Evolutionary conservation across 805 yeast genomes (phyloP), one percentile per base, ranked within the genome.

Genomic region (Scheffersomyces amazonensis): DNA sequence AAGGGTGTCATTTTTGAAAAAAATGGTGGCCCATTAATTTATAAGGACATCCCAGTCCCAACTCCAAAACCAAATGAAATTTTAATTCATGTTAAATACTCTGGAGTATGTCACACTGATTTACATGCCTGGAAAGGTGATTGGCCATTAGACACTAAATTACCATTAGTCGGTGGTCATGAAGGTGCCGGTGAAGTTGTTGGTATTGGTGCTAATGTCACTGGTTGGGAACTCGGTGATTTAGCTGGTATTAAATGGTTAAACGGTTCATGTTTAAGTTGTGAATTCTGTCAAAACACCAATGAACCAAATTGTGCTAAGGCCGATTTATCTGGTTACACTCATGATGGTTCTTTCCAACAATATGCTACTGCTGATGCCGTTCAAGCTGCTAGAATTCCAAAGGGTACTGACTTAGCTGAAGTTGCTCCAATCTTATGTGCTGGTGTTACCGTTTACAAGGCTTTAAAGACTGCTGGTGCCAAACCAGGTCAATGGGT

Each of bases 291-390:
- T 48, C 64, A 64, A 43, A 52, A 54, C 34, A 56, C 64, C 25
- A 59, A 60, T 42, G 77, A 83, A 69, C 55, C 73, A 36, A 66
- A 66, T 54, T 84, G 90, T 71, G 70, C 78, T 33, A 55, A 76
- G 10, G 87, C 87, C 35, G 86, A 79, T 53, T 71, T 83, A 49
- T 66, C 87, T 25, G 90, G 90, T 60, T 81, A 78, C 73, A 80
- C 87, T 37, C 85, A 81, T 58, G 85, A 81, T 55, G 87, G 73
- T 65, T 75, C 83, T 38, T 79, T 77, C 79, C 82, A 78, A 62
- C 76, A 79, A 56, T 79, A 78, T 58, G 81, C 80, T 32, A 76
- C 82, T 40, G 83, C 82, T 34, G 80, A 77, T 53, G 80, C 82
- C 32, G 74, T 75, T 28, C 83, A 79, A 58, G 81, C 83, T 40